Base-by-base conservation (phyloP, 2,329 filamentous ascomycete genomes). In the Colletotrichum lupini region DNA sequence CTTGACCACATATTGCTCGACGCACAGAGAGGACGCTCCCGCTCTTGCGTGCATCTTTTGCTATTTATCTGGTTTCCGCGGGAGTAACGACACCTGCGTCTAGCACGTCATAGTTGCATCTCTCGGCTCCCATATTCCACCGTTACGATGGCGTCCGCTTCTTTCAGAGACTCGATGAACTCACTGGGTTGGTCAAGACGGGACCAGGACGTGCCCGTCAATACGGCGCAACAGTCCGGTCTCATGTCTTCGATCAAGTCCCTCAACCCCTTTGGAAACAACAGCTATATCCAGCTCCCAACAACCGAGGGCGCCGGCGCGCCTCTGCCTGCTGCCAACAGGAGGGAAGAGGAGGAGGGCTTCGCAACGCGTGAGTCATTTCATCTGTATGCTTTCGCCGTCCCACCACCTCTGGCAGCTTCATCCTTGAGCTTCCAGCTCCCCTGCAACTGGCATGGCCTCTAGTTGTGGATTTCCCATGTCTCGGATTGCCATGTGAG, bases 101-200 rank as follows among this genome's bases (percentile, higher is more conserved):
- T 30, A 26, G 49, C 37, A 58, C 71, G 68, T 72, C 71, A 64
- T 69, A 28, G 28, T 52, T 22, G 30, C 24, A 53, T 42, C 46
- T 58, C 46, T 30, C 37, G 26, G 24, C 26, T 55, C 26, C 26
- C 49, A 7, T 32, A 16, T 24, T 30, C 9, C 24, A 66, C 14
- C 61, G 26, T 67, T 72, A 82, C 74, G 75, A 98, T 98, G 95
- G 93, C 95, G 74, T 96, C 95, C 77, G 88, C 92, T 77, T 94
- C 94, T 59, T 98, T 99, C 83, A 92, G 95, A 81, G 95, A 98
- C 84, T 97, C 94, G 26, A 95, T 98, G 88, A 97, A 94, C 87
- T 97, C 95, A 73, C 85, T 98, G 79, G 97, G 97, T 74, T 98
- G 97, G 97, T 94, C 94, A 80, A 93, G 96, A 78, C 91, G 96